phyloP scores from a whole-genome alignment of 805 yeast species.

The Candida ipomoeae region DNA sequence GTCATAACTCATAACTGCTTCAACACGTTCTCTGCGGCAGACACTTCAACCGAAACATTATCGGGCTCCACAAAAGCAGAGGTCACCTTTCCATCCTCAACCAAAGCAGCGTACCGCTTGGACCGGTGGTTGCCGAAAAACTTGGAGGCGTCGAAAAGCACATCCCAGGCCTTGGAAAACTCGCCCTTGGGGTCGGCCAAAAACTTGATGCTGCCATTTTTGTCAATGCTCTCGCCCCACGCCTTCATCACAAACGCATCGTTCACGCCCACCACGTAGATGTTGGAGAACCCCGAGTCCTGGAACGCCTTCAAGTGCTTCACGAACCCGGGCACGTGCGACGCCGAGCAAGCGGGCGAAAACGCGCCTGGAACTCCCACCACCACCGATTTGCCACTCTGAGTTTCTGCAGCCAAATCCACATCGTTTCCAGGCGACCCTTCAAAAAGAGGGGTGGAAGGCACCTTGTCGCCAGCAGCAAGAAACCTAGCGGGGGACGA shows the following conservation, averaged over 20 bases:
- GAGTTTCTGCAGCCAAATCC: constrained; percentile 47
- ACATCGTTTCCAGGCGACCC: constrained; percentile 63
- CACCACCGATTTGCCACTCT: constrained; percentile 49
- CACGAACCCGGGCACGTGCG: constrained; percentile 73
- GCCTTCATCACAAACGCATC: constrained; percentile 84
- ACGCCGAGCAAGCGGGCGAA: constrained; percentile 72
- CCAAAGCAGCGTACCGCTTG: constrained; percentile 69
- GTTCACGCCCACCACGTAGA: constrained; percentile 74
- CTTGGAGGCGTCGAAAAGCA: constrained; percentile 69
- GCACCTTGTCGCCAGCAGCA: constrained; percentile 58
- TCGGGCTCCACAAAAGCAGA: constrained; percentile 77
- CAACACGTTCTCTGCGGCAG: constrained; percentile 45
- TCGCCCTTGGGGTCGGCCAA: constrained; percentile 80
- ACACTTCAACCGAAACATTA: constrained; percentile 60
- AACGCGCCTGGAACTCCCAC: constrained; percentile 59
- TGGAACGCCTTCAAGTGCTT: constrained; percentile 47
- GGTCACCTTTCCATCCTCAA: constrained; percentile 69
- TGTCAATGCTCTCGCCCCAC: constrained; percentile 53
- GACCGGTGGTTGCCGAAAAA: constrained; percentile 75
- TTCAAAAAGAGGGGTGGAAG: constrained; percentile 52
- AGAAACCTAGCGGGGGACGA: constrained; percentile 25
- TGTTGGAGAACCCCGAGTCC: constrained; percentile 58
- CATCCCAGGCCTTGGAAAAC: constrained; percentile 61
- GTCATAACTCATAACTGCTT: constrained; percentile 5
- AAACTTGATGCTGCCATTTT: constrained; percentile 41